A percentile compares a stretch with the other conserved stretches of the same genome.
Conservation (phyloP, 2,329 filamentous ascomycete species). For the Neonectria sp. region DNA sequence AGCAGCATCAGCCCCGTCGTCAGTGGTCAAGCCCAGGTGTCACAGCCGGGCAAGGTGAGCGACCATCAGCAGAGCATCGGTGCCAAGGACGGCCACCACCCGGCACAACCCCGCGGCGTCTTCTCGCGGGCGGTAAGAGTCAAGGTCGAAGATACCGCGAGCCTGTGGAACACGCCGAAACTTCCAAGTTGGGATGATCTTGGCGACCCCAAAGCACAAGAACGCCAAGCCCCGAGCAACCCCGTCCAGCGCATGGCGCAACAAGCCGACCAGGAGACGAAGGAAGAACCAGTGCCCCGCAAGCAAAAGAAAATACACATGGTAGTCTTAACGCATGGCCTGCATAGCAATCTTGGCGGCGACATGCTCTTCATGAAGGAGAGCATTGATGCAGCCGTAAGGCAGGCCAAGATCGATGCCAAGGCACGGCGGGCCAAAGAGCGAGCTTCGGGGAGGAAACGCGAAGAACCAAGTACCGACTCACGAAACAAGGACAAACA, state of each 20-base stretch:
- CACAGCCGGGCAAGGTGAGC: constrained; percentile 79
- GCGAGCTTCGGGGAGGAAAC: constrained; percentile 52
- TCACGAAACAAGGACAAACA: constrained; percentile 27
- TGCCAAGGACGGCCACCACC: constrained; percentile 71
- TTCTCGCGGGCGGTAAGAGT: constrained; percentile 87
- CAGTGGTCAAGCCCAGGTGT: constrained; percentile 61
- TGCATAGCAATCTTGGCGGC: constrained; percentile 95
- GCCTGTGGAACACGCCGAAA: constrained; percentile 92
- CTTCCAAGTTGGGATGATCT: constrained; percentile 76
- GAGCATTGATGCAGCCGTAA: constrained; percentile 89
- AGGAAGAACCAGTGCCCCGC: constrained; percentile 50
- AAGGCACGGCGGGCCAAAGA: constrained; percentile 71
- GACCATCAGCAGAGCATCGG: constrained; percentile 80
- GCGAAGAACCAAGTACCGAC: constrained; percentile 21
- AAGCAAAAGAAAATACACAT: constrained; percentile 88
- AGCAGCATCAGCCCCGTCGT: constrained; percentile 65
- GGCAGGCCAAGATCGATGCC: constrained; percentile 79
- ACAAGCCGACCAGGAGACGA: constrained; percentile 50
- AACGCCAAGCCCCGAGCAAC: constrained; percentile 47
- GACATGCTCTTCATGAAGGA: constrained; percentile 99
- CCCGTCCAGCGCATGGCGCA: constrained; percentile 53
- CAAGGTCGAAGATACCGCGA: constrained; percentile 88
- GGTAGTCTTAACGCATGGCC: constrained; percentile 91
- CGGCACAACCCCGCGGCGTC: constrained; percentile 79
- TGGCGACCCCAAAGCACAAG: constrained; percentile 48